These are phyloP conservation scores for Diversispora eburnea DNA, from an alignment of 192 early-diverging fungal genomes.

Conservation along the genomic window DNA sequence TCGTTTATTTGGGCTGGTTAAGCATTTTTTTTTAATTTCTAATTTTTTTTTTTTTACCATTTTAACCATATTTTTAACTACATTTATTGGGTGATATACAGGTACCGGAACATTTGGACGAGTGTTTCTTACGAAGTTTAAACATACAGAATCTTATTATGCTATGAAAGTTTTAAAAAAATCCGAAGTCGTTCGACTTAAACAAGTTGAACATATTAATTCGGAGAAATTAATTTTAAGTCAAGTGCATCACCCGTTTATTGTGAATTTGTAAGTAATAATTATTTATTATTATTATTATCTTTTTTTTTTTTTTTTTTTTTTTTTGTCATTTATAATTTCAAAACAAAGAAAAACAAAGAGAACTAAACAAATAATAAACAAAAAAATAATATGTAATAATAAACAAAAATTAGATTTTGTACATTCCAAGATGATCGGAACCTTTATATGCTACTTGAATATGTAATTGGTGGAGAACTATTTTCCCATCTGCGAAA, in stretches of 20 bases:
- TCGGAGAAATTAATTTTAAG: conserved; percentile 78
- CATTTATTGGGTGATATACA: conserved; percentile 34
- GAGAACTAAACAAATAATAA: not conserved
- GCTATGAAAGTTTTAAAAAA: conserved; percentile 88
- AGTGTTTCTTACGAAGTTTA: conserved; percentile 84
- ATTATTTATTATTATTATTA: conserved; percentile 4
- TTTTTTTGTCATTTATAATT: too few species aligned
- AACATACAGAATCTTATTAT: conserved; percentile 63
- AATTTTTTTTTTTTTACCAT: too few species aligned
- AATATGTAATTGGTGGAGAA: conserved; percentile 96
- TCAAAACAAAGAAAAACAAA: too few species aligned
- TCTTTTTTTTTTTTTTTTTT: not conserved
- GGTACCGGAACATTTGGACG: conserved; percentile 97
- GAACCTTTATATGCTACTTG: conserved; percentile 93
- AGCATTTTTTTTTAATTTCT: too few species aligned
- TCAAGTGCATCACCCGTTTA: conserved; percentile 72
- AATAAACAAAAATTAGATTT: conserved; percentile 46
- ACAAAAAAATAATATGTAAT: not conserved
- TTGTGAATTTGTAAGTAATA: conserved; percentile 67
- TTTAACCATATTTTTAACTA: too few species aligned
- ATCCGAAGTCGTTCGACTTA: conserved; percentile 74
- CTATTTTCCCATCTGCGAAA: conserved; percentile 92
- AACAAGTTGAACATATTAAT: conserved; percentile 85
- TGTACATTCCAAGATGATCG: conserved; percentile 95
- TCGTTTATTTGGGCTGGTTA: too few species aligned